These are phyloP conservation scores for Leccinum broughii DNA, from an alignment of 768 basidiomycete genomes.

Conservation along the genomic window DNA sequence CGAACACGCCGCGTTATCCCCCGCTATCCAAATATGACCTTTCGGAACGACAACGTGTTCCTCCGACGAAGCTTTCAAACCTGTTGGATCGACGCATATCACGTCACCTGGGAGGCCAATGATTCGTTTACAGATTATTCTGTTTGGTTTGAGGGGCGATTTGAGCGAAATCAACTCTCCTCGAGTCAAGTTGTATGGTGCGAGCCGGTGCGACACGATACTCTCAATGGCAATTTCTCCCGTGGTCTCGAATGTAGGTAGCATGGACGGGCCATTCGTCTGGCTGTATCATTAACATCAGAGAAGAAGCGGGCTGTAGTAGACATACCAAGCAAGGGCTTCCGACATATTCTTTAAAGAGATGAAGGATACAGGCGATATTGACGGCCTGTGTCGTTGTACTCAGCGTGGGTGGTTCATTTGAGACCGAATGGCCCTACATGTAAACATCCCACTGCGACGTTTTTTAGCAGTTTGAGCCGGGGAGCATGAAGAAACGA, in stretches of 20 bases:
- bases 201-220: conserved; percentile 52
- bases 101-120: conserved; percentile 89
- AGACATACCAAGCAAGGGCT: conserved; percentile 50
- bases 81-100: conserved; percentile 86
- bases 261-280: conserved; percentile 79
- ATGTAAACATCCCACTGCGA: conserved; percentile 30
- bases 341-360: conserved; percentile 63
- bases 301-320: conserved; percentile 1
- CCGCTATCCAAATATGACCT: conserved; percentile 88
- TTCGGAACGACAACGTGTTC: conserved; percentile 80
- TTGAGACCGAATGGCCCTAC: conserved; percentile 17
- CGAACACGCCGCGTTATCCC: conserved; percentile 83
- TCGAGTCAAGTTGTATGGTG: conserved; percentile 52
- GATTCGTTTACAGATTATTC: conserved; percentile 83
- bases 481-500: conserved; percentile 16
- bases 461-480: conserved; percentile 19
- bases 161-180: conserved; percentile 77
- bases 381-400: conserved; percentile 51
- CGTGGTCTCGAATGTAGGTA: conserved; percentile 62
- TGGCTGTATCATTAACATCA: conserved; percentile 26
- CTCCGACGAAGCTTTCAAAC: conserved; percentile 55
- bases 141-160: conserved; percentile 67
- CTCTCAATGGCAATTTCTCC: conserved; percentile 70
- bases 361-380: conserved; percentile 55
- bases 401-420: conserved; percentile 2